phyloP scores from a whole-genome alignment of 805 yeast species.

The Cyberlindnera japonica region DNA sequence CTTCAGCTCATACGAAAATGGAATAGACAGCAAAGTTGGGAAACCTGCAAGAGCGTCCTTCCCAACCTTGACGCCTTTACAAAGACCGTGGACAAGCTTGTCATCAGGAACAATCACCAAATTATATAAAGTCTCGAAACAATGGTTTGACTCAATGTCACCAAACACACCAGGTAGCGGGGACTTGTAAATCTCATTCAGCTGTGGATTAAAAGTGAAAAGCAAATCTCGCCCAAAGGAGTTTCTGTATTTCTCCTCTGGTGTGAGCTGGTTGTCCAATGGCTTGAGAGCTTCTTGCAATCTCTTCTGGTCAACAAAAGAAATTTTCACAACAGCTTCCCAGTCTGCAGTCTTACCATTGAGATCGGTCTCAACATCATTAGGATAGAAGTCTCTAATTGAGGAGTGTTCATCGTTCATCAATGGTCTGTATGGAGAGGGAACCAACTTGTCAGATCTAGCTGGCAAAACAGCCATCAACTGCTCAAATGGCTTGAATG shows the following conservation, averaged over 20 bases:
- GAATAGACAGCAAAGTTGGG: constrained; percentile 75
- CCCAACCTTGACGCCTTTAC: constrained; percentile 67
- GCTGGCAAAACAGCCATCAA: constrained; percentile 92
- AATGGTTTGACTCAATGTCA: constrained; percentile 76
- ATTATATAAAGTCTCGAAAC: constrained; percentile 57
- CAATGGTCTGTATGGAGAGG: constrained; percentile 68
- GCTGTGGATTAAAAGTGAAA: constrained; percentile 75
- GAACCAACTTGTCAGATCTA: constrained; percentile 77
- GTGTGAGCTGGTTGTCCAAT: constrained; percentile 52
- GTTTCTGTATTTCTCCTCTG: constrained; percentile 74
- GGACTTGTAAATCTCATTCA: constrained; percentile 60
- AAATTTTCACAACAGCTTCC: constrained; percentile 94
- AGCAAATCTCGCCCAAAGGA: constrained; percentile 64
- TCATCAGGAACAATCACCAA: constrained; percentile 45
- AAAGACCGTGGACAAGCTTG: constrained; percentile 50
- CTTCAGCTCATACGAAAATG: constrained; percentile 50
- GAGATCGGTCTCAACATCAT: constrained; percentile 79
- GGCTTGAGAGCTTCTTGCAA: constrained; percentile 72
- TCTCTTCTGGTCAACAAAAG: constrained; percentile 84
- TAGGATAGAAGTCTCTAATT: constrained; percentile 86
- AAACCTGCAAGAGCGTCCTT: constrained; percentile 79
- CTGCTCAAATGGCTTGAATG: constrained; percentile 92
- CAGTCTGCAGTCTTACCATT: constrained; percentile 95
- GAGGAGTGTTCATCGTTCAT: constrained; percentile 88
- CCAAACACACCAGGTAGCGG: constrained; percentile 75